phyloP scores from a whole-genome alignment of 768 basidiomycete species.

The Mycena rebaudengoi region DNA sequence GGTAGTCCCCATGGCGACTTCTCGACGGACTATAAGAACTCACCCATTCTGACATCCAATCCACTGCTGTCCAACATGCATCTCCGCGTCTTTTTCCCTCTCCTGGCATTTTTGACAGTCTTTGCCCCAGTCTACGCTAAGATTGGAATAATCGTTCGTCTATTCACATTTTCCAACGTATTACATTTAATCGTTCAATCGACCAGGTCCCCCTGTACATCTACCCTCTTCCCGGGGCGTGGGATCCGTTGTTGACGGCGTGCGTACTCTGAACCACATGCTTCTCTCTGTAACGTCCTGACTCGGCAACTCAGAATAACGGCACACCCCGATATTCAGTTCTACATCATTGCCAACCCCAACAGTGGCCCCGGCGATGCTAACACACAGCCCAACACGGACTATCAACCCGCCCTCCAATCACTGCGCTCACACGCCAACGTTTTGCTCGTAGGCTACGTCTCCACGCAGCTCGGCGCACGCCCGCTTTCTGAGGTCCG shows the following conservation, averaged over 20 bases:
- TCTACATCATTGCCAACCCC: conserved; percentile 15
- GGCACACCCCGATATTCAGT: conserved; percentile 6
- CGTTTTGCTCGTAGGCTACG: conserved; percentile 17
- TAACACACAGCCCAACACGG: neutral
- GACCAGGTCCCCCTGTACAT: conserved; percentile 13
- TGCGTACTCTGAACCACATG: neutral
- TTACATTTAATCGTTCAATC: neutral
- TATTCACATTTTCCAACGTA: neutral
- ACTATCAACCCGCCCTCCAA: conserved; percentile 5
- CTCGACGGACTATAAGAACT: conserved; percentile 9
- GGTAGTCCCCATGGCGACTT: too few species aligned
- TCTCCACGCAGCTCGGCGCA: neutral
- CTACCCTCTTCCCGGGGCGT: conserved; percentile 16
- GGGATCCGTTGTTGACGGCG: conserved; percentile 15
- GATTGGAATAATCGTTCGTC: conserved; percentile 16
- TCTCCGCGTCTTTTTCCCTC: conserved; percentile 2
- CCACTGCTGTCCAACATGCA: conserved; percentile 8
- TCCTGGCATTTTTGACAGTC: conserved; percentile 1
- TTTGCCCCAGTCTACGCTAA: conserved; percentile 3
- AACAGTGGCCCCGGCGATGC: conserved; percentile 11
- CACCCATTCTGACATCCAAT: neutral
- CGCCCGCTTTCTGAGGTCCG: neutral
- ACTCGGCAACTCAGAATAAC: conserved; percentile 1
- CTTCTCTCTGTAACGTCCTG: neutral
- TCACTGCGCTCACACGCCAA: conserved; percentile 2